Conservation (phyloP, 306 rosid species). For the Fagus crenata region DNA sequence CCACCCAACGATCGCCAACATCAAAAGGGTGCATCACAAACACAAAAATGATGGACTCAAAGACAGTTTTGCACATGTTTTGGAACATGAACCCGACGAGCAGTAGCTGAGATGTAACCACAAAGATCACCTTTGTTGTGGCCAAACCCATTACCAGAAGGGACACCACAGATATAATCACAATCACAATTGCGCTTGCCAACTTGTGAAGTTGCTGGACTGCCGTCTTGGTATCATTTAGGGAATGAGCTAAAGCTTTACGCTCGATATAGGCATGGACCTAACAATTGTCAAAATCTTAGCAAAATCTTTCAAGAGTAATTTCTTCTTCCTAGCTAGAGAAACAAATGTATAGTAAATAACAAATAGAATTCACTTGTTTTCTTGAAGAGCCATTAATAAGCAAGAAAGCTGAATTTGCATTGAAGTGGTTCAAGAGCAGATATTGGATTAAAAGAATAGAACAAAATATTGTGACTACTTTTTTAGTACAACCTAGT, state of each 20-base stretch:
- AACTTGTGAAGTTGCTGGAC: constrained; percentile 57
- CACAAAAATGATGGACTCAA: constrained; percentile 53
- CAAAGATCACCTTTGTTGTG: constrained; percentile 51
- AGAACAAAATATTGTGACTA: not conserved
- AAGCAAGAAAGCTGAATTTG: not conserved
- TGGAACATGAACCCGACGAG: constrained; percentile 58
- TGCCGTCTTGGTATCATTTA: constrained; percentile 55
- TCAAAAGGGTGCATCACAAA: constrained; percentile 62
- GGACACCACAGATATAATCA: constrained; percentile 38
- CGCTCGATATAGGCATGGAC: constrained; percentile 51
- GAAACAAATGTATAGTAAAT: not conserved
- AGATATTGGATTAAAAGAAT: not conserved
- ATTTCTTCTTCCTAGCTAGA: not conserved
- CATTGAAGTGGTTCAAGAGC: not conserved
- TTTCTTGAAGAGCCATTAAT: not conserved
- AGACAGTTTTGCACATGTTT: constrained; percentile 56
- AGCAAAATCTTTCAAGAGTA: not conserved
- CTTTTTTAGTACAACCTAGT: too few relatives aligned
- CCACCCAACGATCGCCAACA: constrained; percentile 50
- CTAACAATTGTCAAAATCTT: constrained; percentile 1
- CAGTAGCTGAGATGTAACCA: constrained; percentile 51
- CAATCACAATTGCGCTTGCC: constrained; percentile 48
- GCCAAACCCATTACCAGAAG: constrained; percentile 53
- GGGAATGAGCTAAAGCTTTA: constrained; percentile 47
- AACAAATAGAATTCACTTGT: not conserved